These are phyloP conservation scores for Podila epicladia DNA, from an alignment of 192 early-diverging fungal genomes.

Conservation along the genomic window DNA sequence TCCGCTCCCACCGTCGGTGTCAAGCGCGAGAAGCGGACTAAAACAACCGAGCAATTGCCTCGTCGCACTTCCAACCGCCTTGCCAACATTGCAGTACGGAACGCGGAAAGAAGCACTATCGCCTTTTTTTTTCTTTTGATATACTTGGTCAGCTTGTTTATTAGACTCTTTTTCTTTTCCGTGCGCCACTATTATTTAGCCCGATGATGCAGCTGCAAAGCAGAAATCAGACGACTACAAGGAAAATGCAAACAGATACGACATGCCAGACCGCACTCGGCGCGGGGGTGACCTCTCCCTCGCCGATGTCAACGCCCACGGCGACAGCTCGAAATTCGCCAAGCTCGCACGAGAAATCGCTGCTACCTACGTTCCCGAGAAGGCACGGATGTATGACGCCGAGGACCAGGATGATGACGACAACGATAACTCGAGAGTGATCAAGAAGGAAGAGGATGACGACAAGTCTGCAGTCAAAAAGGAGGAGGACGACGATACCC, in stretches of 20 bases:
- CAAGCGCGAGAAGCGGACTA: constrained; percentile 25
- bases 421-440: constrained; percentile 16
- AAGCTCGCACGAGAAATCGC: constrained; percentile 23
- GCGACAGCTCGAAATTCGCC: constrained; percentile 16
- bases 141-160: background rate
- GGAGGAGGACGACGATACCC: constrained; percentile 15
- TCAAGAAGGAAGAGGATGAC: constrained; percentile 13
- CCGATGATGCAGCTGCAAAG: constrained; percentile 4
- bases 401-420: constrained; percentile 16
- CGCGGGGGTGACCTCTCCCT: constrained; percentile 23
- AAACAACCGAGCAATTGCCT: constrained; percentile 18
- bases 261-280: constrained; percentile 7
- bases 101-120: background rate
- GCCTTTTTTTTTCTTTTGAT: background rate
- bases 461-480: constrained; percentile 7
- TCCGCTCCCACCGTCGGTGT: constrained; percentile 24
- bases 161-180: background rate
- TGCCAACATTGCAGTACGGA: constrained; percentile 20
- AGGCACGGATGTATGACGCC: constrained; percentile 29
- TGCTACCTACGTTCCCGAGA: constrained; percentile 44
- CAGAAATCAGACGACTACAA: constrained; percentile 18
- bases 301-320: constrained; percentile 29
- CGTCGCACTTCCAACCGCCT: constrained; percentile 29
- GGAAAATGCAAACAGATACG: background rate
- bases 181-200: background rate